Conservation (phyloP, 495 filamentous ascomycete genomes). For the Aspergillus homomorphus region DNA sequence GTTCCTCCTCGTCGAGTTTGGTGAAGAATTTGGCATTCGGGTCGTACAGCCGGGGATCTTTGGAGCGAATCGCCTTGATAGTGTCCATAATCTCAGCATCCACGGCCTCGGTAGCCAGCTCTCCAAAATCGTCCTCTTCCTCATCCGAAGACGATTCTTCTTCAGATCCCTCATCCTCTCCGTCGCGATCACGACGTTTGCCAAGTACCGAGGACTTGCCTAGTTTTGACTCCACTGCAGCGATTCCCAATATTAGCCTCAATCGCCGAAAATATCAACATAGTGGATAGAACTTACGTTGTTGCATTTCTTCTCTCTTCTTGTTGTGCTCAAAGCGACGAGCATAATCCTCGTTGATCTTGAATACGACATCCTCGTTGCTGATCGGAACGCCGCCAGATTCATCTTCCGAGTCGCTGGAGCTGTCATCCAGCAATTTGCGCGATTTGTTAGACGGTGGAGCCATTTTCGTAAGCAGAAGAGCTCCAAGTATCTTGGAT, state of each 20-base stretch:
- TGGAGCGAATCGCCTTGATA: constrained; percentile 78
- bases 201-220: constrained; percentile 46
- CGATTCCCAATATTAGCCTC: constrained; percentile 12
- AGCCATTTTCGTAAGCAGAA: constrained; percentile 31
- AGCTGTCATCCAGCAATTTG: constrained; percentile 46
- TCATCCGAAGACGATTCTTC: constrained; percentile 66
- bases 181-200: constrained; percentile 29
- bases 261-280: constrained; percentile 1
- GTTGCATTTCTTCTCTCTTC: constrained; percentile 84
- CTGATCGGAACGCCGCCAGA: constrained; percentile 44
- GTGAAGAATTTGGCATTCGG: constrained; percentile 71
- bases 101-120: constrained; percentile 73
- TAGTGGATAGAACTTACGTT: constrained; percentile 52
- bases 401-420: constrained; percentile 56
- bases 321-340: constrained; percentile 93
- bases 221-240: constrained; percentile 81
- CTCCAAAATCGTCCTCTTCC: constrained; percentile 85
- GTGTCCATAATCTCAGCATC: constrained; percentile 85
- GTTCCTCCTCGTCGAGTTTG: constrained; percentile 51
- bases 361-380: constrained; percentile 50
- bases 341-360: constrained; percentile 89
- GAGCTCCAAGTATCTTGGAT: background rate
- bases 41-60: constrained; percentile 89
- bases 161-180: constrained; percentile 46
- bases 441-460: constrained; percentile 47